Evolutionary conservation across 2,329 filamentous ascomycete species (phyloP).

Genomic region (Teratosphaeria destructans): DNA sequence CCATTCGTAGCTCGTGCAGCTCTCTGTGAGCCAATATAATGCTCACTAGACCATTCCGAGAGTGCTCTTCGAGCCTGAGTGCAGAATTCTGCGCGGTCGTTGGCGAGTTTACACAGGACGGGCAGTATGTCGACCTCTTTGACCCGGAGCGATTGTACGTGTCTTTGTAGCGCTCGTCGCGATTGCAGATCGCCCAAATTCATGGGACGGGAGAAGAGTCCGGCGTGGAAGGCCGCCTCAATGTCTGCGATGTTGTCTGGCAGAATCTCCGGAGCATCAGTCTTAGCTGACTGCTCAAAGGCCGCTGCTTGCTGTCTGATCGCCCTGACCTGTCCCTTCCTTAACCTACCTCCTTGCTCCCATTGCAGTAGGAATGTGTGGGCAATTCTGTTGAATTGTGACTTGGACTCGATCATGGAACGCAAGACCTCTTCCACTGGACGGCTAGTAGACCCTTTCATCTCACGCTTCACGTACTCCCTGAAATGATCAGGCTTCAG

Average conservation of each 20-base stretch:
- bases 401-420: neutral
- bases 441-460: neutral
- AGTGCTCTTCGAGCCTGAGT: neutral
- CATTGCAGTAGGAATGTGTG: too few relatives aligned
- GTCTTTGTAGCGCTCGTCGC: neutral
- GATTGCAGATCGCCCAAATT: neutral
- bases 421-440: neutral
- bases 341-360: too few relatives aligned
- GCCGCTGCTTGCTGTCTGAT: too few relatives aligned
- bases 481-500: neutral
- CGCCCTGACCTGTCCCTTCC: too few relatives aligned
- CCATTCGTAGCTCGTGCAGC: neutral
- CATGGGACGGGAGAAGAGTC: neutral
- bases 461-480: neutral
- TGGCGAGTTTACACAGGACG: neutral
- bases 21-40: neutral
- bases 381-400: too few relatives aligned
- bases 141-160: neutral
- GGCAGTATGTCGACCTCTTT: neutral
- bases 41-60: neutral
- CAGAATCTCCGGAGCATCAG: too few relatives aligned
- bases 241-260: too few relatives aligned
- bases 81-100: neutral
- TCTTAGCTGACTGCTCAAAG: too few relatives aligned
- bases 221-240: neutral